Conservation (phyloP, 345 rosid species). For the Linum tenue region DNA sequence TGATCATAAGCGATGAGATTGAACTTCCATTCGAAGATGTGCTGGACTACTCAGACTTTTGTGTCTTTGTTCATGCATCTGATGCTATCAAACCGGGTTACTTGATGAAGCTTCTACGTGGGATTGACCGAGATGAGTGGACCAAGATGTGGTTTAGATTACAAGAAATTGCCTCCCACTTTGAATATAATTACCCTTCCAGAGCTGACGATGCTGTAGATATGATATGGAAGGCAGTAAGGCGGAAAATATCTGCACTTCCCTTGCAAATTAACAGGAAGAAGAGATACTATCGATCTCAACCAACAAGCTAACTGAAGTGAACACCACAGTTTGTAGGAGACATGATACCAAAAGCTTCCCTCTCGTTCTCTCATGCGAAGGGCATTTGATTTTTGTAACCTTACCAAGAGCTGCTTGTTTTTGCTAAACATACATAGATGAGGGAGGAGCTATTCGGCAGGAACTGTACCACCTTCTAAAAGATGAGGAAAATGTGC, state of each 20-base stretch:
- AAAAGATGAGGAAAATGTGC: slow-evolving; percentile 79
- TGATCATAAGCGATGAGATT: slow-evolving; percentile 73
- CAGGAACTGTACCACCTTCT: slow-evolving; percentile 81
- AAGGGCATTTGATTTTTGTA: slow-evolving; percentile 7
- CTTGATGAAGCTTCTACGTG: slow-evolving; percentile 55
- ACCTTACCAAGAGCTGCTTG: not conserved
- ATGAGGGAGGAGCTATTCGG: slow-evolving; percentile 1
- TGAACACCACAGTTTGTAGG: not conserved
- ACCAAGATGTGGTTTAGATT: slow-evolving; percentile 62
- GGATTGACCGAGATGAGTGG: slow-evolving; percentile 49
- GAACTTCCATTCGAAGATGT: slow-evolving; percentile 90
- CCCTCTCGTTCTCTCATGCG: not conserved
- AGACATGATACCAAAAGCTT: not conserved
- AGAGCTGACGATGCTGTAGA: slow-evolving; percentile 66
- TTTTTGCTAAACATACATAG: not conserved
- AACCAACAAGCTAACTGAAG: slow-evolving; percentile 4
- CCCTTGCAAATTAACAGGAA: slow-evolving; percentile 38
- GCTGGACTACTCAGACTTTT: slow-evolving; percentile 69
- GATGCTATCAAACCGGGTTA: slow-evolving; percentile 63
- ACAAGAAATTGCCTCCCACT: slow-evolving; percentile 45
- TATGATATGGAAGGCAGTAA: slow-evolving; percentile 80
- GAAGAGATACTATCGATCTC: slow-evolving; percentile 42
- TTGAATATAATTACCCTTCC: slow-evolving; percentile 68
- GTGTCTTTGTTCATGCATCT: slow-evolving; percentile 54
- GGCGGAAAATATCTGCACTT: slow-evolving; percentile 40